Evolutionary conservation across 352 stramenopile species (phyloP).

Genomic region (Elongisporangium senticosum): DNA sequence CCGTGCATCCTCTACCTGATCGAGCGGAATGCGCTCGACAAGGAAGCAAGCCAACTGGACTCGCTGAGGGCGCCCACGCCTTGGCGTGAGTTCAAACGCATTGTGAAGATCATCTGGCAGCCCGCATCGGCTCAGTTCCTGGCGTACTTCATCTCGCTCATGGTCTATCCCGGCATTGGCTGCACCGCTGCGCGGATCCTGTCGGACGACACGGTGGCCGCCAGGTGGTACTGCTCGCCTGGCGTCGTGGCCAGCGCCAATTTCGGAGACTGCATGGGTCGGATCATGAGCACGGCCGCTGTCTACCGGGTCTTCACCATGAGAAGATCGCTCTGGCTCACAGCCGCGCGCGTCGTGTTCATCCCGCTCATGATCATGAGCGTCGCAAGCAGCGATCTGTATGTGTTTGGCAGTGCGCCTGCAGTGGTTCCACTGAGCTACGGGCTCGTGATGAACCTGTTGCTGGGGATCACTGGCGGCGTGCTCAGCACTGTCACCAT

Average conservation of each 20-base stretch:
- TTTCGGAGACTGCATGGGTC: constrained; percentile 57
- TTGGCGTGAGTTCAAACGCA: constrained; percentile 36
- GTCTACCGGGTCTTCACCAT: constrained; percentile 55
- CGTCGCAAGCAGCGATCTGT: constrained; percentile 40
- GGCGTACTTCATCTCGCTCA: constrained; percentile 54
- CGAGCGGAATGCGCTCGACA: constrained; percentile 31
- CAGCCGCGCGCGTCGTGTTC: constrained; percentile 38
- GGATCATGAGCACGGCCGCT: constrained; percentile 35
- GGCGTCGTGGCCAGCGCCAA: constrained; percentile 56
- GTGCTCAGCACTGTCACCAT: constrained; percentile 62
- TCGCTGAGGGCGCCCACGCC: constrained; percentile 20
- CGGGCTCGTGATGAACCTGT: constrained; percentile 40
- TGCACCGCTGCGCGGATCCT: constrained; percentile 35
- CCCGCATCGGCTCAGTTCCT: constrained; percentile 46
- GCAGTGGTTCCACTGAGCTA: constrained; percentile 7
- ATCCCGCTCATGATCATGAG: constrained; percentile 55
- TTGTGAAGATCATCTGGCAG: constrained; percentile 44
- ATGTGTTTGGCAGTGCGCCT: constrained; percentile 34
- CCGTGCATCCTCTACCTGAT: constrained; percentile 47
- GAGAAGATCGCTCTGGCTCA: constrained; percentile 32
- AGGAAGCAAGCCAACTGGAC: constrained; percentile 22
- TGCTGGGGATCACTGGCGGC: constrained; percentile 43
- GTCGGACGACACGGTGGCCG: constrained; percentile 10
- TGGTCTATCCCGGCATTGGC: constrained; percentile 50
- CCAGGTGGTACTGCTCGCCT: constrained; percentile 41